A percentile compares a stretch with the other conserved stretches of the same genome.
These are phyloP conservation scores for Zygoascus meyerae DNA, from an alignment of 1,139 yeast genomes.

Conservation along the genomic window DNA sequence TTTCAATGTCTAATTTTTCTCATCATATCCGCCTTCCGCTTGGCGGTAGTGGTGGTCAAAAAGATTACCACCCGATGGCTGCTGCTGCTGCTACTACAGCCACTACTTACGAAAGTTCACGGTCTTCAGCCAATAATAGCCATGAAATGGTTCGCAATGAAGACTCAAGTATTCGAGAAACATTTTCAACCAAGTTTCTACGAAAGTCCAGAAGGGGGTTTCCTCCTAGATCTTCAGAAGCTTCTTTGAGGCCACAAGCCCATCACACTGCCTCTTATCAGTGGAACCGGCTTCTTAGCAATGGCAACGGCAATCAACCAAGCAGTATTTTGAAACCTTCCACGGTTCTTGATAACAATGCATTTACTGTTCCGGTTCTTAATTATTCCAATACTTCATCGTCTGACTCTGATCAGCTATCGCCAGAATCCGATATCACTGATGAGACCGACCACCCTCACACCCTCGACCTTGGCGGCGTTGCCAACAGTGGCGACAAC, in stretches of 20 bases:
- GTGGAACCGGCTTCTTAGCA: constrained; percentile 3
- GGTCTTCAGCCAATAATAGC: no score
- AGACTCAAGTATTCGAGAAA: neutral
- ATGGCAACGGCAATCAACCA: neutral
- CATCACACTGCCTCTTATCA: constrained; percentile 4
- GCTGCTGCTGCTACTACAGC: neutral
- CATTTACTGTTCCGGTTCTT: neutral
- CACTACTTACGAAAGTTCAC: no score
- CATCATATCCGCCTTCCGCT: no score
- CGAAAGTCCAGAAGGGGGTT: constrained; percentile 6
- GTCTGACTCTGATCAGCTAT: neutral
- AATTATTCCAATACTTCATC: constrained; percentile 9
- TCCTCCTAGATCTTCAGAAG: constrained; percentile 1
- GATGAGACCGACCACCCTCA: neutral
- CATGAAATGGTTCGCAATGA: neutral
- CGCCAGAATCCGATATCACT: constrained; percentile 4
- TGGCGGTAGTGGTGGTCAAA: neutral
- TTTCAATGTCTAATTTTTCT: no score
- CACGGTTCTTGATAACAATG: neutral
- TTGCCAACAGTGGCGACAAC: constrained; percentile 50
- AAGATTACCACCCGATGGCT: constrained; percentile 3
- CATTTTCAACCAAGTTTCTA: constrained; percentile 3
- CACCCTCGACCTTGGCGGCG: neutral
- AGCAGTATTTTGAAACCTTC: neutral
- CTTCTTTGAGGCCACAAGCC: neutral